Base-by-base conservation (phyloP, 2,329 filamentous ascomycete genomes). In the Monilinia laxa region DNA sequence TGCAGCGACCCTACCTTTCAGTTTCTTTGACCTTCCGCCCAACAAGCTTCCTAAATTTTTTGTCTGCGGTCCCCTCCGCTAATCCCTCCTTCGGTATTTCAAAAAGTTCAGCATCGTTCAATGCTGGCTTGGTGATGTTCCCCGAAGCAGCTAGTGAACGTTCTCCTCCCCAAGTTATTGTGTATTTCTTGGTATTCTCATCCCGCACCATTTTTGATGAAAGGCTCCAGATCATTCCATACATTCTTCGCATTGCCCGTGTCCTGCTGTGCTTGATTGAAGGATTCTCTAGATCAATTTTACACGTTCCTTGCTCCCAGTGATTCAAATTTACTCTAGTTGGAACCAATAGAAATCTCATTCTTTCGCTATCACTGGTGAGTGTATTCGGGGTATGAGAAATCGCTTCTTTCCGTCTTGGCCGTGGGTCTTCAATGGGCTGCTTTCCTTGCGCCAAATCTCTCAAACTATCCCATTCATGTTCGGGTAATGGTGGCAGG, bases 391-490 rank as follows among this genome's bases (percentile, higher is more conserved):
- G 4, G 38, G 23, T 20, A n/a, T 2, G 12, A 4, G 20, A 20
- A 49, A 31, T 35, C 3, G 45, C 59, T n/a, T 65, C 35, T 62
- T 49, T 79, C 16, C 74, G 71, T n/a, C 68, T 69, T 28, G 62
- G 54, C 18, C 66, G 70, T 25, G 47, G 45, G 23, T 56, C 23
- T 38, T 71, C 67, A 14, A 71, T 23, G 35, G 66, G 68, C 38
- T 71, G 54, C 12, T 25, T 60, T 18, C 75, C 85, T 10, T 72
- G 69, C 3, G 79, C 79, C 47, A 89, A 71, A 31, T 76, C 75
- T n/a, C 76, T 76, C n/a, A 89, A 75, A 18, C 81, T 73, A 18
- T 87, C 79, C 85, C 85, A 89, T 72, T 88, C 84, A 23, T 78
- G 77, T 38, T 74, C 76, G 9, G 80, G 79, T 20, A 89, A 67